A percentile compares a stretch with the other conserved stretches of the same genome.
These are phyloP conservation scores for Phoma sp. DNA, from an alignment of 2,329 filamentous ascomycete species.

Conservation along the genomic window DNA sequence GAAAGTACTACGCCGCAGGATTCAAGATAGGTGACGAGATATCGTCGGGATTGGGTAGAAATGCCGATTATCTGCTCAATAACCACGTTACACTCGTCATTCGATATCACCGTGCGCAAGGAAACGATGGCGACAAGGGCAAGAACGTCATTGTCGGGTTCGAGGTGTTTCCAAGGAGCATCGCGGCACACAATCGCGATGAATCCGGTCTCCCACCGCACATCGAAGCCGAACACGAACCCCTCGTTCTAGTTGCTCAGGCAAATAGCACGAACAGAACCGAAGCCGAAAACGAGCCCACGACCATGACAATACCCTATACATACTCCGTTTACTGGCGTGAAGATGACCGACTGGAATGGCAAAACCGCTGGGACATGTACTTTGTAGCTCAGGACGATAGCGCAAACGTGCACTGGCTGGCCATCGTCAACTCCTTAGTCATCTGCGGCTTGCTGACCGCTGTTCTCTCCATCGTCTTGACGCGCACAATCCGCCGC, in stretches of 20 bases:
- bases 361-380: conserved; percentile 84
- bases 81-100: conserved; percentile 90
- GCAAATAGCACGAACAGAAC: conserved; percentile 65
- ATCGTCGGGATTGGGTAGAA: conserved; percentile 64
- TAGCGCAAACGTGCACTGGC: conserved; percentile 82
- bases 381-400: conserved; percentile 91
- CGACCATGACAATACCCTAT: conserved; percentile 77
- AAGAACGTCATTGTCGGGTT: conserved; percentile 87
- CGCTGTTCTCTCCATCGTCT: conserved; percentile 80
- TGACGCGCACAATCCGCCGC: conserved; percentile 77
- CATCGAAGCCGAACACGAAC: conserved; percentile 67
- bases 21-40: conserved; percentile 88
- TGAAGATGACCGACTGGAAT: conserved; percentile 80
- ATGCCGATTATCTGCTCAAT: conserved; percentile 76
- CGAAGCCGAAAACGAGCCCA: conserved; percentile 64
- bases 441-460: conserved; percentile 83
- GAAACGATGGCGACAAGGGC: conserved; percentile 71
- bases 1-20: conserved; percentile 88
- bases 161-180: conserved; percentile 88
- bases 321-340: conserved; percentile 92
- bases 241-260: conserved; percentile 71
- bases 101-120: conserved; percentile 75
- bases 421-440: conserved; percentile 86
- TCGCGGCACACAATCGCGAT: conserved; percentile 68
- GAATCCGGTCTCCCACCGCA: conserved; percentile 72